Evolutionary conservation across 805 yeast genomes (phyloP), one percentile per base, ranked within the genome.

Genomic region (Candida insectalens): DNA sequence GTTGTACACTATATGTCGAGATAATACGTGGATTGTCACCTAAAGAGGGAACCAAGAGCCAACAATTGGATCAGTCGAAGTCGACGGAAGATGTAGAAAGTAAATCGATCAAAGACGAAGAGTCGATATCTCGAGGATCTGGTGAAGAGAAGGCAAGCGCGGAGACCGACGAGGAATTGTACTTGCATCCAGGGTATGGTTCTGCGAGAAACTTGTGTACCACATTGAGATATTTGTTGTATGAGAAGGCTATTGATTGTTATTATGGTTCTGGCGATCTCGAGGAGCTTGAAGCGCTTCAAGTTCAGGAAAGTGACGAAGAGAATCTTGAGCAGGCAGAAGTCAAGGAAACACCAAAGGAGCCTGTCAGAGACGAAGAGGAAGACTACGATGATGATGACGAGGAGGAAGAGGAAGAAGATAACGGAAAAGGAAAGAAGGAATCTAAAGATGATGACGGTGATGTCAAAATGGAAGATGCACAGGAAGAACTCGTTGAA

Each of bases 221-320:
- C 31, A 80, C 73, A 40, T 56, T 80, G 16, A 61, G 89, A 41
- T 80, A 78, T 43, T 65, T 80, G 9, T 57, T 82, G 17, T 82
- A 83, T 74, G 88, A 81, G 45, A 75, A 71, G 49, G 87, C 80
- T 15, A 64, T 75, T 7, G 79, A 74, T 30, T 51, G 46, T 31
- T 47, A 39, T 18, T 53, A 33, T 27, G 12, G 12, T 7, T 8
- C 10, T 9, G 10, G 35, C 4, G 37, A 40, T n/a, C 41, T 35
- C 20, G 40, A 39, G 19, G 42, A 35, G 5, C 45, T 52, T 26
- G 41, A 44, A 6, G 18, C 35, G 4, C 30, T 50, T 5, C 59
- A 43, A 8, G 63, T 56, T 9, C 62, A 57, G 5, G 55, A 49
- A 3, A 51, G 41, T 6, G 51, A 51, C 14, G 56, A 55, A 9